Evolutionary conservation across 2,329 filamentous ascomycete species (phyloP).

Genomic region (Aspergillus sp.): DNA sequence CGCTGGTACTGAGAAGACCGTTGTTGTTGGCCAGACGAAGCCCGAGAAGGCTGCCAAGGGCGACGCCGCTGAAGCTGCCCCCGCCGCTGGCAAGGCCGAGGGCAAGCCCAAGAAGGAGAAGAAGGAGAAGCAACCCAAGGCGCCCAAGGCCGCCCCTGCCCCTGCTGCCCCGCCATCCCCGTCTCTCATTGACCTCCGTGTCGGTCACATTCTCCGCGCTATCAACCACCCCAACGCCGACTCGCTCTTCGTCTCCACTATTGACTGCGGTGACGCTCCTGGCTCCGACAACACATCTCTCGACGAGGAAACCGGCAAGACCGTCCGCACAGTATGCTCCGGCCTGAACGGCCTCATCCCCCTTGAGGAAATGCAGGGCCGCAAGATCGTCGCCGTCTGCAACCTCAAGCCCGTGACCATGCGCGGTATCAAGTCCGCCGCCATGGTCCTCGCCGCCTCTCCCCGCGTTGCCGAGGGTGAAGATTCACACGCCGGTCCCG

Average conservation of each 20-base stretch:
- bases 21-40: conserved; percentile 46
- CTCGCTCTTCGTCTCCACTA: conserved; percentile 92
- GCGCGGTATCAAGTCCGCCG: conserved; percentile 79
- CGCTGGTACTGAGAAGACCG: conserved; percentile 36
- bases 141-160: conserved; percentile 76
- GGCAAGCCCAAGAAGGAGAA: conserved; percentile 58
- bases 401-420: conserved; percentile 99
- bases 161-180: conserved; percentile 79
- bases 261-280: conserved; percentile 86
- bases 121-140: conserved; percentile 67
- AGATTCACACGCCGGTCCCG: conserved; percentile 82
- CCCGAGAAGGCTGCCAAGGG: conserved; percentile 55
- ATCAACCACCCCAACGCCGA: conserved; percentile 96
- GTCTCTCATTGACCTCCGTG: conserved; percentile 87
- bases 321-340: conserved; percentile 94
- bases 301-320: conserved; percentile 82
- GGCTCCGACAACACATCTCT: conserved; percentile 81
- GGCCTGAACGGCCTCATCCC: conserved; percentile 92
- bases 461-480: conserved; percentile 82
- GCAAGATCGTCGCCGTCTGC: conserved; percentile 93
- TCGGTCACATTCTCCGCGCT: conserved; percentile 96
- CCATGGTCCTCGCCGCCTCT: conserved; percentile 96
- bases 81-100: conserved; percentile 42
- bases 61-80: conserved; percentile 54
- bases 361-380: conserved; percentile 93